phyloP scores from a whole-genome alignment of 345 rosid species.

The Sonneratia caseolaris region DNA sequence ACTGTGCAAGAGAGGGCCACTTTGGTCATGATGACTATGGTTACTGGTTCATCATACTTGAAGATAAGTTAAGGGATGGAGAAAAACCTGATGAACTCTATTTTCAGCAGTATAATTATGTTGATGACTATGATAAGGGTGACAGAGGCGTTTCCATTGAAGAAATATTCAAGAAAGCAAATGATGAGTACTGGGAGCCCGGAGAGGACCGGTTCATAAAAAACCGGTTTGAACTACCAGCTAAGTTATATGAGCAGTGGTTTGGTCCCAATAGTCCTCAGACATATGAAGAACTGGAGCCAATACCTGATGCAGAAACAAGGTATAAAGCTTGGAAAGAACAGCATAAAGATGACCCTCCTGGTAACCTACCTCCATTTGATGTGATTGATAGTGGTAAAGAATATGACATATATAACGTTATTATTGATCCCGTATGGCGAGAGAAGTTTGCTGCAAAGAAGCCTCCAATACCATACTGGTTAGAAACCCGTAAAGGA shows the following conservation, averaged over 20 bases:
- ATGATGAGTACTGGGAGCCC: slow-evolving; percentile 97
- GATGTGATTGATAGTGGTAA: slow-evolving; percentile 77
- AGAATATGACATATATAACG: slow-evolving; percentile 56
- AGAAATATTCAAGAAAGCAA: slow-evolving; percentile 63
- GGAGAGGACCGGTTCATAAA: slow-evolving; percentile 81
- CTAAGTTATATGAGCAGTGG: slow-evolving; percentile 77
- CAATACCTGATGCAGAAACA: slow-evolving; percentile 71
- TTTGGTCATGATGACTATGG: slow-evolving; percentile 91
- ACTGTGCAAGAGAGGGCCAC: slow-evolving; percentile 76
- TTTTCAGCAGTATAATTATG: slow-evolving; percentile 90
- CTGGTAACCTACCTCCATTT: slow-evolving; percentile 65
- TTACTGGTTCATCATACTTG: slow-evolving; percentile 84
- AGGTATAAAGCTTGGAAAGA: slow-evolving; percentile 70
- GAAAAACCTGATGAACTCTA: slow-evolving; percentile 78
- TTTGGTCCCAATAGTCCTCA: slow-evolving; percentile 97
- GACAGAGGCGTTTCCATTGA: slow-evolving; percentile 67
- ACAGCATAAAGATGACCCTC: slow-evolving; percentile 84
- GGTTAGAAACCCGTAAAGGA: slow-evolving; percentile 95
- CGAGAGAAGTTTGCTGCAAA: slow-evolving; percentile 59
- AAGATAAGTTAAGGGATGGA: slow-evolving; percentile 82
- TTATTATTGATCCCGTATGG: slow-evolving; percentile 48
- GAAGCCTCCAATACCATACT: slow-evolving; percentile 70
- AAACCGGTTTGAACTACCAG: slow-evolving; percentile 70
- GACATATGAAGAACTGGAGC: slow-evolving; percentile 65
- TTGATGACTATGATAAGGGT: slow-evolving; percentile 84